Evolutionary conservation across 2,329 filamentous ascomycete species (phyloP).

Genomic region (Eutypella sp.): DNA sequence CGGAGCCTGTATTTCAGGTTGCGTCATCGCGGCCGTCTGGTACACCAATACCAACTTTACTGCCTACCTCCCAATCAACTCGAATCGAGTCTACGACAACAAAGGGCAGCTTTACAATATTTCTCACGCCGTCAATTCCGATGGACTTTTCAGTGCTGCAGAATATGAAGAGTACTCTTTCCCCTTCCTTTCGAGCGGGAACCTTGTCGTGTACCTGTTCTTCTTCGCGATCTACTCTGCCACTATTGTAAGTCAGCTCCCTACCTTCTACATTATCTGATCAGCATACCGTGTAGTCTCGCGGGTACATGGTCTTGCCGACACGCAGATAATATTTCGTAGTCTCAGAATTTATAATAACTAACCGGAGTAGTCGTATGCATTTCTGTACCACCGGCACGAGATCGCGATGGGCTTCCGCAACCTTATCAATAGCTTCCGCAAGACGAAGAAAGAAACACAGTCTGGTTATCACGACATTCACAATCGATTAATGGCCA

Average conservation of each 20-base stretch:
- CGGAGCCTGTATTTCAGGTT: constrained; percentile 50
- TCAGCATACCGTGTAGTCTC: neutral
- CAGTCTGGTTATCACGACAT: constrained; percentile 25
- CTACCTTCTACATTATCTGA: neutral
- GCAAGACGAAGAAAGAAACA: constrained; percentile 30
- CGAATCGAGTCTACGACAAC: constrained; percentile 47
- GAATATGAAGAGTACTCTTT: constrained; percentile 48
- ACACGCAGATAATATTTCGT: no score
- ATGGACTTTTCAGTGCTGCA: constrained; percentile 38
- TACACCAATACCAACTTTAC: constrained; percentile 55
- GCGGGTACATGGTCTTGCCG: neutral
- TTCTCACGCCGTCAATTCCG: constrained; percentile 18
- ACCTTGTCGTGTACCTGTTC: constrained; percentile 47
- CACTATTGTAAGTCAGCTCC: constrained; percentile 26
- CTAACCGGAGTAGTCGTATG: constrained; percentile 32
- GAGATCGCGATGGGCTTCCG: constrained; percentile 47
- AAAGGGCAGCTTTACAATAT: constrained; percentile 44
- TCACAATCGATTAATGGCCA: constrained; percentile 19
- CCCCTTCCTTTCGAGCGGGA: constrained; percentile 45
- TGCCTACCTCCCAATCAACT: constrained; percentile 45
- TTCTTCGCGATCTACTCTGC: constrained; percentile 53
- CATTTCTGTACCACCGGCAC: constrained; percentile 45
- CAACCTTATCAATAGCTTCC: constrained; percentile 40
- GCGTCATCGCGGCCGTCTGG: constrained; percentile 52
- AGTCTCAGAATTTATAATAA: neutral